These are phyloP conservation scores for Parafenestella ontariensis DNA, from an alignment of 2,329 filamentous ascomycete genomes.

Conservation along the genomic window DNA sequence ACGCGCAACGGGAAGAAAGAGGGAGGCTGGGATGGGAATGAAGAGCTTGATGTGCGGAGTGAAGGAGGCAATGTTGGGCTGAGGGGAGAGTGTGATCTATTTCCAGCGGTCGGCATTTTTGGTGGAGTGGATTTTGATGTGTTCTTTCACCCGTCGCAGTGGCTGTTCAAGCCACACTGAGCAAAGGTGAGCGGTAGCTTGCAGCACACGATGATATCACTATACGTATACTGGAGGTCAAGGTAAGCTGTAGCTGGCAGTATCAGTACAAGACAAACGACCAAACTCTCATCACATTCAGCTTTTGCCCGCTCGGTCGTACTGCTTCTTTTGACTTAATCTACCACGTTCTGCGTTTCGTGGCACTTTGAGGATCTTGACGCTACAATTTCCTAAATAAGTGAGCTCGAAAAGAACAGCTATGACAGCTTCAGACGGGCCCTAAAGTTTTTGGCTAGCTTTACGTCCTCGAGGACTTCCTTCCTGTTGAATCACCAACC, in stretches of 20 bases:
- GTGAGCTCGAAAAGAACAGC: background rate
- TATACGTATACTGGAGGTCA: too few relatives aligned
- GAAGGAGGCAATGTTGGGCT: constrained; percentile 68
- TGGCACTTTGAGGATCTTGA: too few relatives aligned
- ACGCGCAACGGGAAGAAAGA: constrained; percentile 68
- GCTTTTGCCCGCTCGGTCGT: too few relatives aligned
- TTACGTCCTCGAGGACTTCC: constrained; percentile 14
- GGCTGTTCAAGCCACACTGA: constrained; percentile 57
- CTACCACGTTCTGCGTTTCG: too few relatives aligned
- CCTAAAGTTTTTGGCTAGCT: constrained; percentile 16
- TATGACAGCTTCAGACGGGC: background rate
- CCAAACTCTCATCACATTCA: too few relatives aligned
- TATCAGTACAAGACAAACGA: background rate
- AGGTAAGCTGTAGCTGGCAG: background rate
- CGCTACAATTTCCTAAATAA: too few relatives aligned
- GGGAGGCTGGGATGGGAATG: constrained; percentile 75
- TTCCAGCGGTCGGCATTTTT: constrained; percentile 74
- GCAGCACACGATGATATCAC: too few relatives aligned
- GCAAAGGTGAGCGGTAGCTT: background rate
- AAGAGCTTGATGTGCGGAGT: constrained; percentile 73
- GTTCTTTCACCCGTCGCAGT: constrained; percentile 65
- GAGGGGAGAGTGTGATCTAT: constrained; percentile 74
- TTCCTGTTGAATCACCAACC: background rate
- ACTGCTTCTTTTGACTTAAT: too few relatives aligned
- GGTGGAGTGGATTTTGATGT: constrained; percentile 73